Evolutionary conservation across 1,284 basidiomycete species (phyloP).

Genomic region (Salmacisia buchloeana): DNA sequence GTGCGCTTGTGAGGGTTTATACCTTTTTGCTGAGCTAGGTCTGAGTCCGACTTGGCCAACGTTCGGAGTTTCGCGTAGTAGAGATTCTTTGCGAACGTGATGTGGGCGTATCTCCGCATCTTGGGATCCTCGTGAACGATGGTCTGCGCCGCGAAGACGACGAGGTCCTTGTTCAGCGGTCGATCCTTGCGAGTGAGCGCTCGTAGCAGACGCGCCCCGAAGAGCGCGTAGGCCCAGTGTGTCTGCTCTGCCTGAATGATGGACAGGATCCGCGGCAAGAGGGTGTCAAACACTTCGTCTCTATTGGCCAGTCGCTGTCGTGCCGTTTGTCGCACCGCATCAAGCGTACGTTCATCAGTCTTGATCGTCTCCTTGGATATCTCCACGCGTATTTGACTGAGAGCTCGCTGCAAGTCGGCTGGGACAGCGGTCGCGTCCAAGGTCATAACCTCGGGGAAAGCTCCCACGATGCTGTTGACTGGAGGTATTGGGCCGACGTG

Average conservation of each 20-base stretch:
- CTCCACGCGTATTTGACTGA: neutral
- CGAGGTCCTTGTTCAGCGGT: constrained; percentile 62
- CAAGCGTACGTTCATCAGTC: constrained; percentile 38
- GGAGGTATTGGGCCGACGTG: constrained; percentile 25
- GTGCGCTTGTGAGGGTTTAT: constrained; percentile 64
- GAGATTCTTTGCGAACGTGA: constrained; percentile 68
- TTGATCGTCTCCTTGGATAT: neutral
- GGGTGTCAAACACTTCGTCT: constrained; percentile 42
- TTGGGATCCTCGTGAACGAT: constrained; percentile 68
- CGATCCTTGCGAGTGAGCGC: constrained; percentile 71
- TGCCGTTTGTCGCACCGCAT: constrained; percentile 44
- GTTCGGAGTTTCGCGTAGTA: constrained; percentile 79
- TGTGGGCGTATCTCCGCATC: constrained; percentile 69
- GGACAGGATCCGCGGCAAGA: constrained; percentile 65
- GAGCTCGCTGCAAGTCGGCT: neutral
- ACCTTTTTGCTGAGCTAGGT: constrained; percentile 75
- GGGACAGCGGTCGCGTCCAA: constrained; percentile 18
- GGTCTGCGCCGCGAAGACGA: constrained; percentile 52
- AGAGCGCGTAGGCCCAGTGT: constrained; percentile 88
- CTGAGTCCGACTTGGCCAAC: constrained; percentile 63
- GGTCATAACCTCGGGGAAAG: constrained; percentile 44
- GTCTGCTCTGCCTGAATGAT: constrained; percentile 65
- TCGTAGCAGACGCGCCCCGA: constrained; percentile 67
- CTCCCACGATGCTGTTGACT: constrained; percentile 59
- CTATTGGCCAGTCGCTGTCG: constrained; percentile 42